A percentile compares a stretch with the other conserved stretches of the same genome.
Conservation (phyloP, 768 basidiomycete genomes). For the Dioszegia aurantiaca region DNA sequence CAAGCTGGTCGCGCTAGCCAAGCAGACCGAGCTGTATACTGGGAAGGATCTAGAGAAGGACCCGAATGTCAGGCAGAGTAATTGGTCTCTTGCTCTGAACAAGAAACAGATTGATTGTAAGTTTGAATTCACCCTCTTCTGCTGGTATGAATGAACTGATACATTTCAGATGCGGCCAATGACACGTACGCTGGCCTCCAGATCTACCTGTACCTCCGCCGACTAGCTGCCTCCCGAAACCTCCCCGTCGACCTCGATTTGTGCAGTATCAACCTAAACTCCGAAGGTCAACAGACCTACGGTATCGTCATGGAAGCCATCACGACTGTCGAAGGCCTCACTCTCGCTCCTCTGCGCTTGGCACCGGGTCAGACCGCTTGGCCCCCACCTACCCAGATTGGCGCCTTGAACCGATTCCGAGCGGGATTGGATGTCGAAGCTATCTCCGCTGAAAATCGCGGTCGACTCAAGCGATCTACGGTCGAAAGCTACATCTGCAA, state of each 20-base stretch:
- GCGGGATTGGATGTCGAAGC: conserved; percentile 5
- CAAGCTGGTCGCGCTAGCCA: conserved; percentile 35
- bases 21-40: conserved; percentile 33
- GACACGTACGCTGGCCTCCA: conserved; percentile 41
- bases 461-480: conserved; percentile 6
- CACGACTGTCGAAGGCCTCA: too few relatives aligned
- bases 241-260: background rate
- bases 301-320: background rate
- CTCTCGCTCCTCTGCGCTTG: background rate
- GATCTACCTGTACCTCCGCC: conserved; percentile 29
- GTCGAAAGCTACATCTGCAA: conserved; percentile 18
- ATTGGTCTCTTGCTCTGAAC: conserved; percentile 35
- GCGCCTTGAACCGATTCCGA: conserved; percentile 4
- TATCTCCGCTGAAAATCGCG: background rate
- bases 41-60: conserved; percentile 35
- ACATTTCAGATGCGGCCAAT: conserved; percentile 45
- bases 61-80: conserved; percentile 31
- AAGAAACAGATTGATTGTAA: conserved; percentile 33
- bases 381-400: conserved; percentile 3
- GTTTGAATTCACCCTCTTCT: background rate
- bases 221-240: conserved; percentile 6
- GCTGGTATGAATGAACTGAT: background rate
- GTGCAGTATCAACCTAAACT: background rate
- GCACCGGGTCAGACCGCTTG: background rate
- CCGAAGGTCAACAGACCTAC: background rate